Evolutionary conservation across 202 grass and related monocot species (phyloP).

Genomic region (Sporobolus alterniflorus): DNA sequence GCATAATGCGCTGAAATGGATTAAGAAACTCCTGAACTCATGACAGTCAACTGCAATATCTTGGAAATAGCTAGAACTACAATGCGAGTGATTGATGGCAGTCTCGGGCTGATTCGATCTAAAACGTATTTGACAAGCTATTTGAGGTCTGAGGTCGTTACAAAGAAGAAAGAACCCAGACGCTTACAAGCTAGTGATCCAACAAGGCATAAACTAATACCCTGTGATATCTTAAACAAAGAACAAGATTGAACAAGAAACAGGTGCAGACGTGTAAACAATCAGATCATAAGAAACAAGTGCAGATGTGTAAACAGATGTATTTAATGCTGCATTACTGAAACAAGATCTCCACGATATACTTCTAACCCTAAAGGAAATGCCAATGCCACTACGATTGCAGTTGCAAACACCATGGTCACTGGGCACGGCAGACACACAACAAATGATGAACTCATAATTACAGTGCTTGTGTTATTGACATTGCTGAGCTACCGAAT

Average conservation of each 20-base stretch:
- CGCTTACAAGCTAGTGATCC: conserved; percentile 22
- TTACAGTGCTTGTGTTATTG: conserved; percentile 8
- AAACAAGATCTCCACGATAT: conserved; percentile 42
- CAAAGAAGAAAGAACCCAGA: neutral
- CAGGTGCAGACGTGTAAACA: conserved; percentile 28
- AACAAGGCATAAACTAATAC: conserved; percentile 29
- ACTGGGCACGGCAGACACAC: conserved; percentile 7
- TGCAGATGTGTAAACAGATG: conserved; percentile 34
- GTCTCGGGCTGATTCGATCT: neutral
- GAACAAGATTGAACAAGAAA: conserved; percentile 40
- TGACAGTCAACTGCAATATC: conserved; percentile 6
- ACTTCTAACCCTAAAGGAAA: conserved; percentile 35
- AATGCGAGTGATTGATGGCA: conserved; percentile 14
- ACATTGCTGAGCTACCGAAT: conserved; percentile 38
- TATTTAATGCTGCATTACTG: conserved; percentile 17
- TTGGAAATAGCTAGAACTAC: conserved; percentile 10
- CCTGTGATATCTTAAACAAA: neutral
- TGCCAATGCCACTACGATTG: conserved; percentile 8
- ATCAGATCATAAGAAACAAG: conserved; percentile 38
- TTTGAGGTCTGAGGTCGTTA: conserved; percentile 18
- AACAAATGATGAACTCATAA: conserved; percentile 39
- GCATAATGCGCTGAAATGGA: neutral
- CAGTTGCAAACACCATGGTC: conserved; percentile 11
- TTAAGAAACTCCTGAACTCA: conserved; percentile 11
- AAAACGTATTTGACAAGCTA: neutral